These are phyloP conservation scores for Fraxinus xanthoxyloides DNA, from an alignment of 305 asterid species.

Conservation along the genomic window DNA sequence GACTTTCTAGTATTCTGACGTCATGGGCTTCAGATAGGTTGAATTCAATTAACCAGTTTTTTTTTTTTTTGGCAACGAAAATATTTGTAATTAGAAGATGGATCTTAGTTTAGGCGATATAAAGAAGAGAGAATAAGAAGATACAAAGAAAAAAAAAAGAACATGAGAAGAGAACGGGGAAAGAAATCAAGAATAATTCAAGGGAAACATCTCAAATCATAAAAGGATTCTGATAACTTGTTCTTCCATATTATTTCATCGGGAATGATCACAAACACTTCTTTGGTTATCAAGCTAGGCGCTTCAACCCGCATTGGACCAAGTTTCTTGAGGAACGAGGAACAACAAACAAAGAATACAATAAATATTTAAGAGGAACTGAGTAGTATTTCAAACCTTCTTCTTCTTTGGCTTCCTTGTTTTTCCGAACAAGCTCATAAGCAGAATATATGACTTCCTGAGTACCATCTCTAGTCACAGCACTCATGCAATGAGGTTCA, in stretches of 20 bases:
- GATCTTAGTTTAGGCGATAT: background rate
- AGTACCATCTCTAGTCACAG: constrained; percentile 72
- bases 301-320: background rate
- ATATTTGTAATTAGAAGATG: background rate
- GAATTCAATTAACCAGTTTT: background rate
- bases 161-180: background rate
- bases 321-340: background rate
- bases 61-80: background rate
- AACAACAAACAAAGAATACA: background rate
- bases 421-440: constrained; percentile 50
- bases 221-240: background rate
- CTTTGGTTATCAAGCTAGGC: background rate
- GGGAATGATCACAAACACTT: background rate
- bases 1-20: background rate
- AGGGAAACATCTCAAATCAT: background rate
- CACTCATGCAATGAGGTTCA: constrained; percentile 87
- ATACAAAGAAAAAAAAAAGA: background rate
- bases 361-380: constrained; percentile 5
- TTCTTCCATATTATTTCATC: background rate
- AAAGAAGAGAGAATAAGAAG: background rate
- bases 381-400: constrained; percentile 35
- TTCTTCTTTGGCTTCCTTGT: constrained; percentile 39
- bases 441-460: constrained; percentile 72
- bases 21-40: background rate
- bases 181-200: background rate